Base-by-base conservation (phyloP, 768 basidiomycete species). In the Crassisporium funariophilum region DNA sequence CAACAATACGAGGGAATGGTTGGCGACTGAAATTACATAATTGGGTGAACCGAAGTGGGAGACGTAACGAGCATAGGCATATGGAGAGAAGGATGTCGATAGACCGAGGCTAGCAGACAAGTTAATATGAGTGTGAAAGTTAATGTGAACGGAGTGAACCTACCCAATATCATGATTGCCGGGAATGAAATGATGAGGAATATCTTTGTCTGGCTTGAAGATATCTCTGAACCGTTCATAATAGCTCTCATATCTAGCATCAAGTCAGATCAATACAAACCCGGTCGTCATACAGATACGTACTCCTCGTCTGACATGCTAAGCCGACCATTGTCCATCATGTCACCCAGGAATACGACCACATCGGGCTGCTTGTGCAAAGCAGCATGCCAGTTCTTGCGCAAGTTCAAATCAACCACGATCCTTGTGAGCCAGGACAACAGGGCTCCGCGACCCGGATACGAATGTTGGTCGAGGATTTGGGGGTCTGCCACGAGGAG, bases 121-220 rank as follows among this genome's bases (percentile, higher is more conserved):
- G 5, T 11, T 46, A 46, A 49, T 13, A 54, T 68, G 12, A 73
- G 59, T 49, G 19, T 67, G 68, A 43, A 20, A 36, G 27, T 21
- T 20, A 21, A 44, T 51, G 6, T 41, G 39, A 25, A 29, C 19
- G 21, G 17, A 16, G 21, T 19, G 23, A 35, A 41, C 75, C 47
- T 62, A 89, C 82, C 88, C 90, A 24, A 88, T 75, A 58, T 98
- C 95, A 59, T 94, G 93, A 61, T 98, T 98, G 5, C 95, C 95
- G 2, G 93, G 86, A 21, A 95, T 75, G 60, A 82, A 87, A 64
- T 84, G 86, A 48, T 75, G 69, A 0, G 86, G 83, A 3, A 79
- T 70, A 13, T 63, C 52, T 8, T 71, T 54, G 5, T 76, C 64
- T 16, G 70, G 47, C 21, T 71, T 65, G 68, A 95, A 95, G 24